Base-by-base conservation (phyloP, 148 eudicot genomes). In the Cornus controversa region DNA sequence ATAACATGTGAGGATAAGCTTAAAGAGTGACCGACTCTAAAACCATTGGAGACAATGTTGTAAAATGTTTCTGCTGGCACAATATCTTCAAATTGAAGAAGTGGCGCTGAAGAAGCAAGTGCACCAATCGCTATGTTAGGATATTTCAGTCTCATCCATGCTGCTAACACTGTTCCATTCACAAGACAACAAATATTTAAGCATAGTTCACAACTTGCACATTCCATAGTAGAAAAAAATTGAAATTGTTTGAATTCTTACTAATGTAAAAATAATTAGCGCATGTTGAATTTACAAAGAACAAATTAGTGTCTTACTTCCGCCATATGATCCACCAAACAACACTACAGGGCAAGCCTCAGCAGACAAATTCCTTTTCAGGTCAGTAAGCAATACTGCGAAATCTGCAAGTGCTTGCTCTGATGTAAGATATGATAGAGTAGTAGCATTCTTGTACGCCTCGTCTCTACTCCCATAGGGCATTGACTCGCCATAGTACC, bases 321-420 rank as follows among this genome's bases (percentile, higher is more conserved):
- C 98, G 70, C 97, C 98, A 84, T 94, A 94, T 50, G 98, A 94
- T 86, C 98, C 98, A 50, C 98, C 98, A 80, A 94, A 94, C 54
- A 94, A 87, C 65, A 94, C 93, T 16, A 94, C 98, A 76, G 98
- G 98, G 72, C 86, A 87, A 81, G 80, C 94, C 86, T 91, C 90
- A n/a, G 98, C 98, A 58, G 98, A 90, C 69, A 92, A 78, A 80
- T 91, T 91, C 14, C 75, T 79, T 75, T 94, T 94, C 58, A 94
- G 77, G 50, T 87, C 86, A 74, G 92, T 91, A 60, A 94, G 63
- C 78, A 94, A 81, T 23, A 93, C 90, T 0, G 97, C 90, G 75
- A 81, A 94, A 84, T 94, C 98, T 63, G 97, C 97, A 79, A 94
- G 85, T 8, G 98, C 97, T 85, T 92, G 97, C 79, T 89, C 96